A percentile compares a stretch with the other conserved stretches of the same genome.
These are phyloP conservation scores for Ampelomyces quisqualis DNA, from an alignment of 2,329 filamentous ascomycete genomes.

Conservation along the genomic window DNA sequence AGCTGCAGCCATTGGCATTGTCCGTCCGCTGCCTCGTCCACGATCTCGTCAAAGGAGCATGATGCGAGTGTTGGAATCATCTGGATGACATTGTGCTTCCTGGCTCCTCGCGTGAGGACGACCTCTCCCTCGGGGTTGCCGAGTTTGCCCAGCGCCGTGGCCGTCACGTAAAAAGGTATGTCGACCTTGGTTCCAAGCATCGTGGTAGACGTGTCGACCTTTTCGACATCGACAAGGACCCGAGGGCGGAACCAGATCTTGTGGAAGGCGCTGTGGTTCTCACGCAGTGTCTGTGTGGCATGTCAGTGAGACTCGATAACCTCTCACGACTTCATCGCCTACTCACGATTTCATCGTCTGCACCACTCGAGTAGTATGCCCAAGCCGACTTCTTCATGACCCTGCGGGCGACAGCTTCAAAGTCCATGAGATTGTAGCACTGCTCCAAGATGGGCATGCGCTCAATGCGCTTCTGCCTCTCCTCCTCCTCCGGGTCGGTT, in stretches of 20 bases:
- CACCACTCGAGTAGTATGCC: conserved; percentile 96
- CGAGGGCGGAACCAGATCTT: conserved; percentile 95
- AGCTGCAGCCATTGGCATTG: conserved; percentile 97
- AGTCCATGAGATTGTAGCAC: conserved; percentile 64
- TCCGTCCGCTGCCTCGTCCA: conserved; percentile 75
- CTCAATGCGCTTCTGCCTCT: conserved; percentile 65
- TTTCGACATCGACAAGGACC: conserved; percentile 84
- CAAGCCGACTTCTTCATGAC: conserved; percentile 95
- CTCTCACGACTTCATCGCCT: not conserved
- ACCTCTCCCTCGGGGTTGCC: conserved; percentile 94
- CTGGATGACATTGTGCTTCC: conserved; percentile 86
- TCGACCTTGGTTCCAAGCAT: conserved; percentile 87
- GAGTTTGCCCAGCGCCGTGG: conserved; percentile 92
- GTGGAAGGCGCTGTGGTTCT: conserved; percentile 95
- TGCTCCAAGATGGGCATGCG: conserved; percentile 50
- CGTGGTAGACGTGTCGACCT: conserved; percentile 81
- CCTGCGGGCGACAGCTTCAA: conserved; percentile 84
- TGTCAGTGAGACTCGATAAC: conserved; percentile 20
- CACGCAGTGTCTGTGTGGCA: conserved; percentile 75
- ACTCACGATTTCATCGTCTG: conserved; percentile 81
- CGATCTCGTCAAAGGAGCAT: conserved; percentile 95
- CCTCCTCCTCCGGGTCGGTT: conserved; percentile 64
- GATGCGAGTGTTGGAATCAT: conserved; percentile 98
- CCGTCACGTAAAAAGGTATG: conserved; percentile 94
- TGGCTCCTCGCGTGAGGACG: conserved; percentile 78